These are phyloP conservation scores for Platanthera zijinensis DNA, from an alignment of 106 monocot genomes.

Conservation along the genomic window DNA sequence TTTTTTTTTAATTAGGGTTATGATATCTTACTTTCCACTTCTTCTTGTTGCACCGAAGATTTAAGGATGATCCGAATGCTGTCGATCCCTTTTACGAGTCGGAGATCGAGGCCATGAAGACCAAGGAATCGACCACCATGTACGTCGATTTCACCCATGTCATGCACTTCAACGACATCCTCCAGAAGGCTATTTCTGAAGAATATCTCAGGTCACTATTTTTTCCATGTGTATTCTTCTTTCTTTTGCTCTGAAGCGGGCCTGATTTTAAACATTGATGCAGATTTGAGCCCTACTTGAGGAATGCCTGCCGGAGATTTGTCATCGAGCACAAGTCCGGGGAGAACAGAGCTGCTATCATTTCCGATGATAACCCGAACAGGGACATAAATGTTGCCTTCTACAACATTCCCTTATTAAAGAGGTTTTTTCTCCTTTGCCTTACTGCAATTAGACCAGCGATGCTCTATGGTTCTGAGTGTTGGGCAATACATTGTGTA, in stretches of 20 bases:
- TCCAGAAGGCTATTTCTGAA: slow-evolving; percentile 81
- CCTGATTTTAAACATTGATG: background rate
- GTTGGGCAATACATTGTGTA: too few relatives aligned
- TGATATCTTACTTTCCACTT: background rate
- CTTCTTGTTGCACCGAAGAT: slow-evolving; percentile 24
- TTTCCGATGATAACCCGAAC: slow-evolving; percentile 64
- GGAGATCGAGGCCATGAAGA: slow-evolving; percentile 85
- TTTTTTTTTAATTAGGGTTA: background rate
- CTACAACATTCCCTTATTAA: slow-evolving; percentile 87
- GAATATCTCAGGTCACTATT: slow-evolving; percentile 68
- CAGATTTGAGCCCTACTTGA: slow-evolving; percentile 80
- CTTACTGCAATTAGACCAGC: background rate
- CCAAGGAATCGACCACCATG: slow-evolving; percentile 87
- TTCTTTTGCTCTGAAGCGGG: background rate
- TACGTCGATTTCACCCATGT: slow-evolving; percentile 92
- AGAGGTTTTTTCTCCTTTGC: slow-evolving; percentile 47
- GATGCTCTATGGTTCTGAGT: too few relatives aligned
- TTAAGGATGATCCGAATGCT: slow-evolving; percentile 47
- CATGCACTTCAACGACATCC: slow-evolving; percentile 83
- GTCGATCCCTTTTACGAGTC: slow-evolving; percentile 74
- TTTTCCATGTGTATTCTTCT: background rate
- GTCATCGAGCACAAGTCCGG: slow-evolving; percentile 50
- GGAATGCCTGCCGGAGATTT: slow-evolving; percentile 88
- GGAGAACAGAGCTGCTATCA: slow-evolving; percentile 46
- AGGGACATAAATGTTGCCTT: slow-evolving; percentile 82